A percentile compares a stretch with the other conserved stretches of the same genome.
Evolutionary conservation across 2,329 filamentous ascomycete genomes (phyloP).

Genomic region (Madurella mycetomatis): DNA sequence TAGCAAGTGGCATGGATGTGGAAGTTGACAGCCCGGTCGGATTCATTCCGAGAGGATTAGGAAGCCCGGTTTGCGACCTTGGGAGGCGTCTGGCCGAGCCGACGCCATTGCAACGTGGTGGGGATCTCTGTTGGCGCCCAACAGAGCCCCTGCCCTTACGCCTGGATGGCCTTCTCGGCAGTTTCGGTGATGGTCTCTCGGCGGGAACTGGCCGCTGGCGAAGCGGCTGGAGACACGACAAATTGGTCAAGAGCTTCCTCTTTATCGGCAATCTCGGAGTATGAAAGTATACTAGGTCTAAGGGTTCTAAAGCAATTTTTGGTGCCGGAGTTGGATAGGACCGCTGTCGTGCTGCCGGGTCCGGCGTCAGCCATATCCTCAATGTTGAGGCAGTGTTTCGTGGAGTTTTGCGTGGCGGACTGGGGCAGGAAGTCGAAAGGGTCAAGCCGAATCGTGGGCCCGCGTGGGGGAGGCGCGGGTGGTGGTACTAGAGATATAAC

Average conservation of each 20-base stretch:
- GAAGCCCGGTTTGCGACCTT: constrained; percentile 7
- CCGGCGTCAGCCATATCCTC: constrained; percentile 8
- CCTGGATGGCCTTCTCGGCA: no score
- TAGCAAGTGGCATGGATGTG: constrained; percentile 7
- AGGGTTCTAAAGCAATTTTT: no score
- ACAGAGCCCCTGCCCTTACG: not conserved
- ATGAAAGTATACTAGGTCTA: no score
- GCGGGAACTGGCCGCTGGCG: no score
- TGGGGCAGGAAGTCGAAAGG: not conserved
- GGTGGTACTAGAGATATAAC: not conserved
- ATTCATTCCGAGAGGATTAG: constrained; percentile 16
- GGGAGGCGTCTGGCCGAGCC: constrained; percentile 1
- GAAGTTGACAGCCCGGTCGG: constrained; percentile 9
- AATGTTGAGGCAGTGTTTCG: not conserved
- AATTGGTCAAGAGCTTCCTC: no score
- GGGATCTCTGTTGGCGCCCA: not conserved
- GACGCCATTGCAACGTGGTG: not conserved
- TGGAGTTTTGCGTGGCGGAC: not conserved
- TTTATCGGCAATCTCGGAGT: no score
- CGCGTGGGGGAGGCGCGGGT: not conserved
- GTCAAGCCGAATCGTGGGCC: not conserved
- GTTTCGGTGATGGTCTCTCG: no score
- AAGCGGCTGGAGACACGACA: no score
- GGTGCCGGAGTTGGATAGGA: not conserved
- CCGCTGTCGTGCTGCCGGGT: not conserved